These are phyloP conservation scores for Achaetomium macrosporum DNA, from an alignment of 2,329 filamentous ascomycete genomes.

Conservation along the genomic window DNA sequence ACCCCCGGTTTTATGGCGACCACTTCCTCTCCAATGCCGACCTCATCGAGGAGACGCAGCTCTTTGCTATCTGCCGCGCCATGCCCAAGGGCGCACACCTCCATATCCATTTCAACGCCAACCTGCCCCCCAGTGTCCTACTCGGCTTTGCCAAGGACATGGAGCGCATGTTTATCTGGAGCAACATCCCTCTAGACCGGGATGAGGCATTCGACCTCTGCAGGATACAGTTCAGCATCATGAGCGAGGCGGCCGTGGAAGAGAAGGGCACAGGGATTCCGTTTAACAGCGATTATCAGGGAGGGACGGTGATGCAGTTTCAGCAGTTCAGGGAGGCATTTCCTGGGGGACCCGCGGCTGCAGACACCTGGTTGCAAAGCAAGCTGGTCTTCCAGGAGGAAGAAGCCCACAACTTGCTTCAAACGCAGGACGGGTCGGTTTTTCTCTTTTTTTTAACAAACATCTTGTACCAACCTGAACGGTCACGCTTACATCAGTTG, in stretches of 20 bases:
- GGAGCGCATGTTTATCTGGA: constrained; percentile 64
- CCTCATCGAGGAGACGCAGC: constrained; percentile 48
- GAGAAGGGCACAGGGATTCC: constrained; percentile 37
- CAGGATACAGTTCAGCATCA: constrained; percentile 58
- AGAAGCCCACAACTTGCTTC: constrained; percentile 50
- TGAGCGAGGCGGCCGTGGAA: constrained; percentile 25
- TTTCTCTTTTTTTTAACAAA: neutral
- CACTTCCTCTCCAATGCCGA: constrained; percentile 53
- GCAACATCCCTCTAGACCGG: constrained; percentile 45
- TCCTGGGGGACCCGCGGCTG: constrained; percentile 18
- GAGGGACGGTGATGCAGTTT: constrained; percentile 41
- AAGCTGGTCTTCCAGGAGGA: constrained; percentile 59
- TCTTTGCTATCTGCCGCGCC: constrained; percentile 50
- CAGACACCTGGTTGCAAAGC: constrained; percentile 49
- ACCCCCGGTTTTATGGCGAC: constrained; percentile 44
- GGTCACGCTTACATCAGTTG: constrained; percentile 2
- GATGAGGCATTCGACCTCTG: constrained; percentile 42
- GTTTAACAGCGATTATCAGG: constrained; percentile 43
- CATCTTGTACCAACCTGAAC: neutral
- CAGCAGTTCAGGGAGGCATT: constrained; percentile 36
- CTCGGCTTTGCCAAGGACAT: constrained; percentile 50
- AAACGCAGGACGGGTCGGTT: constrained; percentile 49
- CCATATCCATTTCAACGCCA: constrained; percentile 75
- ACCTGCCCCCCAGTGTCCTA: constrained; percentile 55
- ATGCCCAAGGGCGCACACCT: constrained; percentile 69